phyloP scores from a whole-genome alignment of 129 eudicot genomes.

The Helianthus tuberosus region DNA sequence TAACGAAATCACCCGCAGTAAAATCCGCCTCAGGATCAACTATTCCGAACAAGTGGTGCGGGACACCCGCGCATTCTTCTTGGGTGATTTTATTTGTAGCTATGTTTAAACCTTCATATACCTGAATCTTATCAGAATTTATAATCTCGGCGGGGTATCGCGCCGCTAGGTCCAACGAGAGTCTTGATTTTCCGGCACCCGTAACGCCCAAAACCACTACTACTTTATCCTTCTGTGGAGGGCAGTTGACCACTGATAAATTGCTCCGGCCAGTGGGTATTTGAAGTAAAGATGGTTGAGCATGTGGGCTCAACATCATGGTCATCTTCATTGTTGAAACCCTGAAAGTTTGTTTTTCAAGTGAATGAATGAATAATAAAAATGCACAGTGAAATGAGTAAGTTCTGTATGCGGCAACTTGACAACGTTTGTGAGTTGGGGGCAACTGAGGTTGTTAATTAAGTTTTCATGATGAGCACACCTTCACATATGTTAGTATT shows the following conservation, averaged over 20 bases:
- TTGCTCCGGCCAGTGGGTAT: conserved; percentile 43
- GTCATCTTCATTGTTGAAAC: conserved; percentile 46
- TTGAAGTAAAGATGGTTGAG: conserved; percentile 39
- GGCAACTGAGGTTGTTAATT: not conserved
- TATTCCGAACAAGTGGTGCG: conserved; percentile 84
- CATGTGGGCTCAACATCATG: conserved; percentile 45
- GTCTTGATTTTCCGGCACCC: conserved; percentile 85
- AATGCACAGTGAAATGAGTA: not conserved
- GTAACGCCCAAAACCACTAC: conserved; percentile 88
- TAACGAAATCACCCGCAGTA: conserved; percentile 52
- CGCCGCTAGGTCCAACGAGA: conserved; percentile 73
- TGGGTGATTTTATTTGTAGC: conserved; percentile 75
- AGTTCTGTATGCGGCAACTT: conserved; percentile 43
- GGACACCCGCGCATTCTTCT: conserved; percentile 63
- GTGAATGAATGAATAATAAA: not conserved
- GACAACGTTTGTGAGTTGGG: conserved; percentile 32
- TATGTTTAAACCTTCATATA: conserved; percentile 67
- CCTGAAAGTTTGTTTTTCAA: not conserved
- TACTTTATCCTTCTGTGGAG: conserved; percentile 61
- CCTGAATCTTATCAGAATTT: conserved; percentile 88
- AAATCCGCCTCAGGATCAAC: conserved; percentile 64
- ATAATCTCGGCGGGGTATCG: conserved; percentile 64
- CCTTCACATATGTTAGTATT: conserved; percentile 22
- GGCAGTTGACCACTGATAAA: conserved; percentile 33
- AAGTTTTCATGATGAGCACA: conserved; percentile 43